phyloP scores from a whole-genome alignment of 1,139 yeast species.

The Blastobotrys capitulatus region DNA sequence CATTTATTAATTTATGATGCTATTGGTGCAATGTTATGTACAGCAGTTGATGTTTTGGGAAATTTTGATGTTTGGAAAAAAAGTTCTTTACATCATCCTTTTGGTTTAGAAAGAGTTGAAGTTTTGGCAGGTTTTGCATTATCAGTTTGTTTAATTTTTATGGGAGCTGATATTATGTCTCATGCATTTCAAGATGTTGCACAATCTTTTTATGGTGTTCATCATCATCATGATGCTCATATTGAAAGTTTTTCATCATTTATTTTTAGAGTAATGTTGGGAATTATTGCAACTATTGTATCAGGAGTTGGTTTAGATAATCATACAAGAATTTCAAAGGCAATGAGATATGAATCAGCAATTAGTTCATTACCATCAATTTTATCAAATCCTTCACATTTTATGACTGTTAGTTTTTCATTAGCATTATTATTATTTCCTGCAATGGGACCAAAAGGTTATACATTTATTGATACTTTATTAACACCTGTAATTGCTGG shows the following conservation, averaged over 20 bases:
- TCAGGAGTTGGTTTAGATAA: conserved; percentile 33
- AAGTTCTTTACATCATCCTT: conserved; percentile 80
- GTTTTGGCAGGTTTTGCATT: conserved; percentile 85
- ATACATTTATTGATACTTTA: conserved; percentile 29
- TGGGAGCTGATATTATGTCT: conserved; percentile 81
- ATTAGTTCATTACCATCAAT: conserved; percentile 25
- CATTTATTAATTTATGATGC: conserved; percentile 87
- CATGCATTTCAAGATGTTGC: conserved; percentile 77
- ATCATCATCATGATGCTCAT: conserved; percentile 36
- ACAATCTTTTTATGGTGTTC: conserved; percentile 40
- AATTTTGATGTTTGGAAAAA: conserved; percentile 90
- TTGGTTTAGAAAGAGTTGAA: conserved; percentile 85
- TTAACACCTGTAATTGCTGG: conserved; percentile 37
- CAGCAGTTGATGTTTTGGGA: conserved; percentile 70
- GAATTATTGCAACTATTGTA: conserved; percentile 31
- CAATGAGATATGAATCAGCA: conserved; percentile 23
- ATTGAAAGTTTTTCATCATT: conserved; percentile 21
- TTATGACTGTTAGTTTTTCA: conserved; percentile 56
- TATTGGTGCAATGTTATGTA: conserved; percentile 65
- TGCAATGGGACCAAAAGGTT: conserved; percentile 22
- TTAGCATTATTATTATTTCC: conserved; percentile 34
- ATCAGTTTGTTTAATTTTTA: conserved; percentile 79
- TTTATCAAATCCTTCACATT: conserved; percentile 54
- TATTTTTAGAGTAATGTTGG: conserved; percentile 30
- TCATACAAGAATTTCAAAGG: conserved; percentile 30